Base-by-base conservation (phyloP, 306 rosid species). In the Glycyrrhiza uralensis region DNA sequence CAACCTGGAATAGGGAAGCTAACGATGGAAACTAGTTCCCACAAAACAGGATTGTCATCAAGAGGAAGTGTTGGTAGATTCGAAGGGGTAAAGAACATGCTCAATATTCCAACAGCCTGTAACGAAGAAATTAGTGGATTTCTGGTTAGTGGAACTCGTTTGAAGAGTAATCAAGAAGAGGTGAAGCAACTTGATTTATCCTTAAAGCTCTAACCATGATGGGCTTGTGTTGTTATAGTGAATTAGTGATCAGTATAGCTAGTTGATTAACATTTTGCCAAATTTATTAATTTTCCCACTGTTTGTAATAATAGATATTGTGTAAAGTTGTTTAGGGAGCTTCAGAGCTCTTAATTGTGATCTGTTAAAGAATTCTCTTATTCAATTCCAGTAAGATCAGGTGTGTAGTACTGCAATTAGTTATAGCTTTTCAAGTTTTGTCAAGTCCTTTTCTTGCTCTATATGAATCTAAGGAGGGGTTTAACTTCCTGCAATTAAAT, bases 161-260 rank as follows among this genome's bases (percentile, higher is more conserved):
- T 62, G 82, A 75, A 49, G 79, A 64, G 22, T 58, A 54, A 78
- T 55, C 81, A 81, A 12, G 88, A 90, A 51, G 87, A 84, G 44
- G 80, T 13, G 65, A 88, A 83, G 80, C 69, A 82, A 38, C 87
- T 90, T 51, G 93, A 90, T 70, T 79, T 88, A 76, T 88, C 93
- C 14, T 85, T 90, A 56, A 86, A 84, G 79, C 93, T 90, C 44
- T 90, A 75, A 50, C 32, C 47, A 36, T n/a, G n/a, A n/a, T n/a
- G n/a, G n/a, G n/a, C n/a, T n/a, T 36, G 18, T 4, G 19, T 36
- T 22, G 30, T 67, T 54, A 0, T 45, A 29, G 28, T 26, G 14
- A n/a, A n/a, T n/a, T n/a, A n/a, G n/a, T n/a, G n/a, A n/a, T n/a
- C 5, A 45, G n/a, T 75, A 57, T 50, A 57, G 47, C n/a, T 51